Evolutionary conservation across 371 early-diverging fungal genomes (phyloP).

Genomic region (Saksenaea oblongispora): DNA sequence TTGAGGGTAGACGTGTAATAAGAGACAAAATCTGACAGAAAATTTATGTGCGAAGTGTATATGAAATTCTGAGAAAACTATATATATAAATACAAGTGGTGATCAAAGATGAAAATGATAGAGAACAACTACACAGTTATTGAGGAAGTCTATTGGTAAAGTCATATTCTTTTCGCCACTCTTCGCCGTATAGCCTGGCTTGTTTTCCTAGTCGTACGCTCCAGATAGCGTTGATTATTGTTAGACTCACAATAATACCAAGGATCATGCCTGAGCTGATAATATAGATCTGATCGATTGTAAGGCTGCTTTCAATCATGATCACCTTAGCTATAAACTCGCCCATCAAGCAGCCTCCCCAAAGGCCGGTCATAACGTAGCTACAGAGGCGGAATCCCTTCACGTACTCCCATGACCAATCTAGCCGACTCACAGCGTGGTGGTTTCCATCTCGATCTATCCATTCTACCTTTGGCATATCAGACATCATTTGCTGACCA

Average conservation of each 20-base stretch:
- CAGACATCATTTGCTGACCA: constrained; percentile 35
- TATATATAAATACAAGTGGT: no score
- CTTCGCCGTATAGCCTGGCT: background rate
- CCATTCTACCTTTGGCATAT: constrained; percentile 20
- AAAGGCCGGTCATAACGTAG: constrained; percentile 22
- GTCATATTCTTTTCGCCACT: background rate
- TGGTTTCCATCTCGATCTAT: constrained; percentile 23
- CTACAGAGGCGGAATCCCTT: constrained; percentile 24
- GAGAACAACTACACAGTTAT: background rate
- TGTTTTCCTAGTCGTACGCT: background rate
- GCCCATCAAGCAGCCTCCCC: constrained; percentile 34
- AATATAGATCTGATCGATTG: constrained; percentile 33
- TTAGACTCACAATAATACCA: constrained; percentile 10
- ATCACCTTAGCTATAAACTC: constrained; percentile 40
- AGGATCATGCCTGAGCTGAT: constrained; percentile 33
- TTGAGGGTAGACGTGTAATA: no score
- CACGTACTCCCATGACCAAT: constrained; percentile 35
- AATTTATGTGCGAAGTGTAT: no score
- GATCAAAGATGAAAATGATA: background rate
- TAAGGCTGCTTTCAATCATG: constrained; percentile 36
- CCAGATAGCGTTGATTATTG: background rate
- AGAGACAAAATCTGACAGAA: no score
- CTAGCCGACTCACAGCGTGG: constrained; percentile 17
- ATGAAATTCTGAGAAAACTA: no score
- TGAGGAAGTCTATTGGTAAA: background rate